phyloP scores from a whole-genome alignment of 2,329 filamentous ascomycete species.

The Sphaerostilbella broomeana region DNA sequence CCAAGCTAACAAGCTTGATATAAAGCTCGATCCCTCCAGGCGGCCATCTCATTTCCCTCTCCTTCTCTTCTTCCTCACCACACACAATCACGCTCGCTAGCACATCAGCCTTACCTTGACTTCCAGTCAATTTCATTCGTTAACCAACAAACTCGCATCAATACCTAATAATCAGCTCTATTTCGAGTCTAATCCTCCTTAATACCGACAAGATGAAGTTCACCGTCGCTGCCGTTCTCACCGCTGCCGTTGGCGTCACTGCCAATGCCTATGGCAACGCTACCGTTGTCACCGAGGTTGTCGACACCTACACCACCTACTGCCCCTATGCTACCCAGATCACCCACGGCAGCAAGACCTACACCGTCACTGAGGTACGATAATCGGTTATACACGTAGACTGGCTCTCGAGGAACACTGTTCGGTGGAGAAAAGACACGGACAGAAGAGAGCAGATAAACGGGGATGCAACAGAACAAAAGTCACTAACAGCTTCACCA shows the following conservation, averaged over 20 bases:
- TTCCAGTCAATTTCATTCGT: slow-evolving; percentile 55
- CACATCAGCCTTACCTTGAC: slow-evolving; percentile 36
- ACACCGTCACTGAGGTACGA: slow-evolving; percentile 59
- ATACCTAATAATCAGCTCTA: slow-evolving; percentile 25
- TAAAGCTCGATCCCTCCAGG: slow-evolving; percentile 42
- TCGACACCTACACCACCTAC: slow-evolving; percentile 63
- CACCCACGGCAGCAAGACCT: slow-evolving; percentile 58
- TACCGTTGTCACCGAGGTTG: slow-evolving; percentile 57
- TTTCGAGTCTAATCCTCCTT: slow-evolving; percentile 34
- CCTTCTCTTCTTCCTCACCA: slow-evolving; percentile 38
- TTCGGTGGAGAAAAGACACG: slow-evolving; percentile 4
- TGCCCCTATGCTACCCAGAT: slow-evolving; percentile 62
- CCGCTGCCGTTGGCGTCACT: slow-evolving; percentile 45
- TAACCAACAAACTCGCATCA: slow-evolving; percentile 25
- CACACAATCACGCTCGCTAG: slow-evolving; percentile 41
- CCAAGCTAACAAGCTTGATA: slow-evolving; percentile 34
- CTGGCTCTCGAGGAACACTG: neutral
- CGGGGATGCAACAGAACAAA: slow-evolving; percentile 25
- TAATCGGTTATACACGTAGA: too few species aligned
- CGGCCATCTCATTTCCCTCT: slow-evolving; percentile 23
- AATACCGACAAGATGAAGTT: slow-evolving; percentile 60
- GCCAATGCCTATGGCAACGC: slow-evolving; percentile 37
- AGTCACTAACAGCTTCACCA: slow-evolving; percentile 2
- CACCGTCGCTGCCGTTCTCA: slow-evolving; percentile 46
- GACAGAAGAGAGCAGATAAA: neutral